Conservation (phyloP, 2,329 filamentous ascomycete species). For the Aspergillus melleus region DNA sequence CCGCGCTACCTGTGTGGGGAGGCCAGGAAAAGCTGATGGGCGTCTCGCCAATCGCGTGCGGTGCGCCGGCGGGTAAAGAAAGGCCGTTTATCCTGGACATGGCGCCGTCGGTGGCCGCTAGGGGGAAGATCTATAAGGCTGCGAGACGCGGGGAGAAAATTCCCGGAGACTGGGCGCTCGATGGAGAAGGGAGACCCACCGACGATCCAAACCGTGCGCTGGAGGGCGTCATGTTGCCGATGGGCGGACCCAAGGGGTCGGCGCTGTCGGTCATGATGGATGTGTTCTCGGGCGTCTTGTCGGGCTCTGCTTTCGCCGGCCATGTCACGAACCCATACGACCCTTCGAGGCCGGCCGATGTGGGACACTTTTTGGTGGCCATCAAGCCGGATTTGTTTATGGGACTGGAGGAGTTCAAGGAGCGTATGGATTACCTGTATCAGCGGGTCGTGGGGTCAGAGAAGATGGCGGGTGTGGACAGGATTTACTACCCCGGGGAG, state of each 20-base stretch:
- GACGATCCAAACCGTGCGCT: slow-evolving; percentile 71
- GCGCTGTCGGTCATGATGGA: slow-evolving; percentile 84
- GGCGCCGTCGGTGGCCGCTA: slow-evolving; percentile 47
- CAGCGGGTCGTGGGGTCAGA: slow-evolving; percentile 54
- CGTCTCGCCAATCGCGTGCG: slow-evolving; percentile 71
- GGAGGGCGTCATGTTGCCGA: slow-evolving; percentile 78
- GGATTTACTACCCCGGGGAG: slow-evolving; percentile 60
- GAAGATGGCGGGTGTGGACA: slow-evolving; percentile 54
- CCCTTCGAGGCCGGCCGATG: slow-evolving; percentile 65
- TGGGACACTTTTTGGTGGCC: slow-evolving; percentile 72
- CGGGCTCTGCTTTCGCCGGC: slow-evolving; percentile 75
- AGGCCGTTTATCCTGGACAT: slow-evolving; percentile 60
- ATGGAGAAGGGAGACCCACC: slow-evolving; percentile 67
- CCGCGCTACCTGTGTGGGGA: slow-evolving; percentile 71
- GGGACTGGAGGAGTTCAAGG: slow-evolving; percentile 66
- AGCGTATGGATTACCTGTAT: slow-evolving; percentile 59
- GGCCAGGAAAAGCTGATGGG: slow-evolving; percentile 69
- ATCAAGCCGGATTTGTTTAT: slow-evolving; percentile 76
- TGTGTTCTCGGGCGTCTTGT: slow-evolving; percentile 76
- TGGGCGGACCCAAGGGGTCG: slow-evolving; percentile 82
- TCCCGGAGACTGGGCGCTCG: slow-evolving; percentile 67
- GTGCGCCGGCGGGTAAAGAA: slow-evolving; percentile 64
- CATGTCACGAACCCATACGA: slow-evolving; percentile 77
- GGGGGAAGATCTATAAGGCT: slow-evolving; percentile 50
- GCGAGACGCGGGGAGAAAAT: slow-evolving; percentile 44